Evolutionary conservation across 345 rosid species (phyloP).

Genomic region (Salix dunnii): DNA sequence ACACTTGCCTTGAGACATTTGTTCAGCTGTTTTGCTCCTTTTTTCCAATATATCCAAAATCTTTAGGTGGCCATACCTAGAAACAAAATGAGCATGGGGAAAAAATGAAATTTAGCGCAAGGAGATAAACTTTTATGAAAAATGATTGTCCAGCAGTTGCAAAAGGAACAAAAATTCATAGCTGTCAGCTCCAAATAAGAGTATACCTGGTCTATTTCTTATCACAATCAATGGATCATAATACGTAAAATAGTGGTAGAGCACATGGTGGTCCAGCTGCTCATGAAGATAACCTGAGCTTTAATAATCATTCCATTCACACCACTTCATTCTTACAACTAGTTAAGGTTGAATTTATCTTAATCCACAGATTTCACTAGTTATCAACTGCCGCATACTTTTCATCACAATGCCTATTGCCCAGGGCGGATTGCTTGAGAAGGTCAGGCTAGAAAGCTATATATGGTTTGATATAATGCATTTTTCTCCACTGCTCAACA

Average conservation of each 20-base stretch:
- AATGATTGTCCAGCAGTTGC: background rate
- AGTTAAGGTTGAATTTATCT: background rate
- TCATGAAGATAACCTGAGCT: background rate
- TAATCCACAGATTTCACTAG: background rate
- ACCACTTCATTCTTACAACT: background rate
- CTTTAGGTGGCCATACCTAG: slow-evolving; percentile 57
- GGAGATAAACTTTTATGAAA: background rate
- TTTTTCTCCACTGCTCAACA: background rate
- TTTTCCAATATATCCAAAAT: slow-evolving; percentile 38
- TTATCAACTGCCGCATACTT: background rate
- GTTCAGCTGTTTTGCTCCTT: background rate
- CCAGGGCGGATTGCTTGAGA: background rate
- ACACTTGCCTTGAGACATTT: background rate
- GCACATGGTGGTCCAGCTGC: background rate
- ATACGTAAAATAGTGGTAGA: background rate
- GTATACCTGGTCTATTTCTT: background rate
- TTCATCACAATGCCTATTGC: background rate
- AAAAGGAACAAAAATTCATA: background rate
- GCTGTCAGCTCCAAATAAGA: background rate
- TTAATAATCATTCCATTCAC: background rate
- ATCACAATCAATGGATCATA: background rate
- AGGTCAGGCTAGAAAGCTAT: background rate
- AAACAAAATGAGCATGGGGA: background rate
- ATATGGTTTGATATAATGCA: background rate
- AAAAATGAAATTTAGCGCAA: background rate